Conservation (phyloP, 169 alveolate genomes). For the Eimeria necatrix region DNA sequence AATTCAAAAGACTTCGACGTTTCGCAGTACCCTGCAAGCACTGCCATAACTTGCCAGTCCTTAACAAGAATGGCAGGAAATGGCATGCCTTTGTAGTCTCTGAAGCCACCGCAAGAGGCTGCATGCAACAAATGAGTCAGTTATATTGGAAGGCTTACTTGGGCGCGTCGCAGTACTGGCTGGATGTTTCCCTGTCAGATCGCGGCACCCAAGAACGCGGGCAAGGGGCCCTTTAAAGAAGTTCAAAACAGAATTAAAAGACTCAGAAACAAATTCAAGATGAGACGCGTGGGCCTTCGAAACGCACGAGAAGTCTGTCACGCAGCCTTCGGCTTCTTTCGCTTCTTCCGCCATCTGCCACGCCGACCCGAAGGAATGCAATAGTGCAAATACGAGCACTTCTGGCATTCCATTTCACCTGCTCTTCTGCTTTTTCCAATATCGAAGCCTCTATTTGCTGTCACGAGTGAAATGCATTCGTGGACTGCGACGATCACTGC, state of each 20-base stretch:
- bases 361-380: not conserved
- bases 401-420: not conserved
- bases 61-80: too few species aligned
- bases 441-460: constrained; percentile 57
- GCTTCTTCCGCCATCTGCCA: constrained; percentile 1
- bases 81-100: constrained; percentile 39
- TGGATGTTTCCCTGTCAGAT: not conserved
- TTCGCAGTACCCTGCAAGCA: constrained; percentile 68
- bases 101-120: not conserved
- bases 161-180: constrained; percentile 70
- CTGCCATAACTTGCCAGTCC: too few species aligned
- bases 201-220: constrained; percentile 34
- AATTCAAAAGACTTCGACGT: constrained; percentile 64
- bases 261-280: not conserved
- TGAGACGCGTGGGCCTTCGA: not conserved
- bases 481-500: not conserved
- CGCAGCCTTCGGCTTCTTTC: constrained; percentile 43
- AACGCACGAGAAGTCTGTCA: constrained; percentile 68
- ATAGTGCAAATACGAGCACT: too few species aligned
- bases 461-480: not conserved
- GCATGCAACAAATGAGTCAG: not conserved
- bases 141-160: constrained; percentile 11
- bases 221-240: constrained; percentile 58
- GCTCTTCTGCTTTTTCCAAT: constrained; percentile 38
- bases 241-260: not conserved